A percentile compares a stretch with the other conserved stretches of the same genome.
These are phyloP conservation scores for Chrysopogon serrulatus DNA, from an alignment of 176 grass and related monocot species.

Conservation along the genomic window DNA sequence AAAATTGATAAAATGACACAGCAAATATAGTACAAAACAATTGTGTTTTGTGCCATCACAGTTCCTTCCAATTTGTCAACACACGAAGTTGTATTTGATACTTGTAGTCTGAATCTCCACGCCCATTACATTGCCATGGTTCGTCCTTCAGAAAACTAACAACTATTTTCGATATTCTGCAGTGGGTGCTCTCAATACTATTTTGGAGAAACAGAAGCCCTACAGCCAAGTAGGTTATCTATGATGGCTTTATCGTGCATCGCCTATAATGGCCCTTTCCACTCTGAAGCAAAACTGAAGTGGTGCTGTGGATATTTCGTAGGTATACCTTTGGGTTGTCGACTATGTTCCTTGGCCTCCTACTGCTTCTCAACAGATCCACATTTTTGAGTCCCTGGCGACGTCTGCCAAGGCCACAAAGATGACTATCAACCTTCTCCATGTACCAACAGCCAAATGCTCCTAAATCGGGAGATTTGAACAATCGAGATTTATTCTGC, in stretches of 20 bases:
- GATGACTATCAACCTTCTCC: slow-evolving; percentile 12
- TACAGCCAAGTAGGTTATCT: slow-evolving; percentile 30
- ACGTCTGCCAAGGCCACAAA: slow-evolving; percentile 29
- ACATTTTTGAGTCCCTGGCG: slow-evolving; percentile 29
- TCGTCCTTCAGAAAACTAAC: slow-evolving; percentile 19
- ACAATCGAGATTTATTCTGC: not conserved
- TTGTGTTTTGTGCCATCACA: not conserved
- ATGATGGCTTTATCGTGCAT: slow-evolving; percentile 3
- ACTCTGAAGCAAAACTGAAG: no score
- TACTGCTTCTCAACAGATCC: slow-evolving; percentile 48
- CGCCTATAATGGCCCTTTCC: not conserved
- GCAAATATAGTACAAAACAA: not conserved
- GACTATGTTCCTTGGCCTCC: slow-evolving; percentile 14
- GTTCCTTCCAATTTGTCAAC: not conserved
- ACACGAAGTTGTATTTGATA: not conserved
- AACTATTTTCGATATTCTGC: not conserved
- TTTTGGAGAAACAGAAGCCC: slow-evolving; percentile 40
- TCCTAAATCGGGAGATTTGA: slow-evolving; percentile 18
- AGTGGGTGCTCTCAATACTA: slow-evolving; percentile 49
- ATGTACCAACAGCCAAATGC: slow-evolving; percentile 4
- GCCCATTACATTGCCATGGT: not conserved
- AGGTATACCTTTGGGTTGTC: no score
- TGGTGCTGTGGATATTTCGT: no score
- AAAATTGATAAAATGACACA: not conserved
- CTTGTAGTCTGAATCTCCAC: not conserved